Conservation (phyloP, 768 basidiomycete genomes). For the Auriscalpium microsporum region DNA sequence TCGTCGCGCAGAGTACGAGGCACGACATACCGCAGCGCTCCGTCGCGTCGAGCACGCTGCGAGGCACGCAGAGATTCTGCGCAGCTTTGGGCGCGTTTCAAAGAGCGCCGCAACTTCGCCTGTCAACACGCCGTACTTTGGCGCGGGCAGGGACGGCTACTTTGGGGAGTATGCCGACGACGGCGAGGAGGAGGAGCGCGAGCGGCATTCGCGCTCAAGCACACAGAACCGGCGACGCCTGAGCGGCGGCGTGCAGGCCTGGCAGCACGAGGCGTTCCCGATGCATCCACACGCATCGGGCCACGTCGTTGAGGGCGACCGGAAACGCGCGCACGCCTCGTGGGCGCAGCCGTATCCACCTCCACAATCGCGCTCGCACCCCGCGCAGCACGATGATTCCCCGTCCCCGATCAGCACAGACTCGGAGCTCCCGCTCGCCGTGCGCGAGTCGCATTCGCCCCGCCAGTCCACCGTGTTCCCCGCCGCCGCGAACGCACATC, state of each 20-base stretch:
- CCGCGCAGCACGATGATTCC: conserved; percentile 43
- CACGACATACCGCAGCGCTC: conserved; percentile 37
- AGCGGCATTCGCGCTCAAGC: not conserved
- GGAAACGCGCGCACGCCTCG: conserved; percentile 15
- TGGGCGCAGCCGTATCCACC: conserved; percentile 13
- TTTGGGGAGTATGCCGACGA: not conserved
- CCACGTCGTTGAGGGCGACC: conserved; percentile 22
- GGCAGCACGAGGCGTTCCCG: conserved; percentile 14
- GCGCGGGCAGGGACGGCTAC: not conserved
- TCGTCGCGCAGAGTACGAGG: conserved; percentile 55
- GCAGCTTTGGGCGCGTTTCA: conserved; percentile 21
- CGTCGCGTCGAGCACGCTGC: conserved; percentile 26
- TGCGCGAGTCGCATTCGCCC: conserved; percentile 8
- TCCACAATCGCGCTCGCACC: not conserved
- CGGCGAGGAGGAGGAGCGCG: not conserved
- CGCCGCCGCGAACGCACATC: conserved; percentile 20
- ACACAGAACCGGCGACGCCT: not conserved
- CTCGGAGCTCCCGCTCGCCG: conserved; percentile 35
- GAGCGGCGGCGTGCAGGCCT: not conserved
- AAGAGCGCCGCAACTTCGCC: conserved; percentile 13
- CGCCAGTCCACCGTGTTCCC: not conserved
- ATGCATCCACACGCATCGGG: conserved; percentile 23
- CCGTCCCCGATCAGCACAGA: conserved; percentile 68
- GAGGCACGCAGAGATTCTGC: conserved; percentile 38
- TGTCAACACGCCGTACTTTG: conserved; percentile 8